Evolutionary conservation across 352 stramenopile genomes (phyloP), one percentile per base, ranked within the genome.

Genomic region (Pythium aristosporum): DNA sequence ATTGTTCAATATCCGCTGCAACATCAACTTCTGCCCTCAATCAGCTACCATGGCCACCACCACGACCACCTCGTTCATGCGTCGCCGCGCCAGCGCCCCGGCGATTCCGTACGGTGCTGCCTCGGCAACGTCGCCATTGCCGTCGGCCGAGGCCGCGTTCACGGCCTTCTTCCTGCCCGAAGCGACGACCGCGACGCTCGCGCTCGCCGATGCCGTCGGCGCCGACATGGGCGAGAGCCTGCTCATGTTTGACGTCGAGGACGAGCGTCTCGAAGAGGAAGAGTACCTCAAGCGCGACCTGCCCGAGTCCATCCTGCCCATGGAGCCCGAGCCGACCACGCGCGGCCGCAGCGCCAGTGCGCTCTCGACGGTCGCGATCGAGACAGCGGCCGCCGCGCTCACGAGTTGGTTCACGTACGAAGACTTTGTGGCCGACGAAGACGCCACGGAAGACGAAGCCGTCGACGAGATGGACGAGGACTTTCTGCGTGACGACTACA

Each of bases 301-400:
- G 42, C 64, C 64, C 13, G 57, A 59, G 34, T 63, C 64, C 28
- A 71, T 71, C 50, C 44, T 71, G 49, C 64, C 64, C 43, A 71
- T 71, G 64, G 65, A 57, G 36, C 51, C 64, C 7, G 46, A 57
- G 53, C 34, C 44, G n/a, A 66, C 64, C 32, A 51, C 64, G 15
- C 57, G 64, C 23, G 34, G 4, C 18, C 64, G 64, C 43, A 71
- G 57, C 32, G 57, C 51, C 11, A 65, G 64, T 44, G 57, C 64
- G 37, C 57, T 66, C 34, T 63, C 50, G 25, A 49, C 49, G 6
- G 57, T 50, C 13, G 50, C 64, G 13, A 47, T 66, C 28, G 57
- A 53, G 16, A 39, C 51, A 3, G 64, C 58, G 16, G 36, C 64
- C 11, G 56, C 63, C 13, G 52, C 64, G 37, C 57, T 71, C 34